Percentiles rank a stretch among this genome's conserved stretches.
These are phyloP conservation scores for Fagopyrum esculentum DNA, from an alignment of 148 eudicot genomes.

Conservation along the genomic window DNA sequence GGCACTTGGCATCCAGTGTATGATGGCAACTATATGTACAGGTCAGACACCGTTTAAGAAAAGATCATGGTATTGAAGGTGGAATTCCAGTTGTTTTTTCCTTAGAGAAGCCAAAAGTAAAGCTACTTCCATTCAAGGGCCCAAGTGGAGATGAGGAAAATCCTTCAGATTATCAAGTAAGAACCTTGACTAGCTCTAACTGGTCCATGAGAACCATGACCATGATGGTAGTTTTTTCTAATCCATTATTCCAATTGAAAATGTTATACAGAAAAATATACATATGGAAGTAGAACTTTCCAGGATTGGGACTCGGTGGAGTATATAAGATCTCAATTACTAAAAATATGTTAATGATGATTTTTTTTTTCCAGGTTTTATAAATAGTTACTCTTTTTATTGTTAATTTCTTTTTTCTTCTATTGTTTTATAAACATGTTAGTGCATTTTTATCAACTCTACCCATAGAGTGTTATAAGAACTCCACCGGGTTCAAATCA, in stretches of 20 bases:
- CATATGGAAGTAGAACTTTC: too few relatives aligned
- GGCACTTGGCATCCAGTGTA: background rate
- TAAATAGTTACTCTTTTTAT: too few relatives aligned
- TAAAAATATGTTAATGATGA: too few relatives aligned
- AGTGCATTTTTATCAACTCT: too few relatives aligned
- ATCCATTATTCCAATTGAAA: background rate
- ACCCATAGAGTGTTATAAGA: too few relatives aligned
- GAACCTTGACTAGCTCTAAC: slow-evolving; percentile 13
- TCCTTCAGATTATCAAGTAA: slow-evolving; percentile 95
- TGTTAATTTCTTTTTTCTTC: too few relatives aligned
- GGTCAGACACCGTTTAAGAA: slow-evolving; percentile 85
- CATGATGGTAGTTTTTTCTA: background rate
- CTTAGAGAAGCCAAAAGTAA: slow-evolving; percentile 91
- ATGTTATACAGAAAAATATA: background rate
- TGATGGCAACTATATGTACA: slow-evolving; percentile 22
- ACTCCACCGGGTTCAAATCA: too few relatives aligned
- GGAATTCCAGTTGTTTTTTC: slow-evolving; percentile 98
- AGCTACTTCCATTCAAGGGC: slow-evolving; percentile 91
- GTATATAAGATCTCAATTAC: too few relatives aligned
- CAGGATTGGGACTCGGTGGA: too few relatives aligned
- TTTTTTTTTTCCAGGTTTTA: too few relatives aligned
- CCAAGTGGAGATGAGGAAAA: slow-evolving; percentile 84
- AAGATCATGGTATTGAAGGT: slow-evolving; percentile 92
- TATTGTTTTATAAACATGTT: too few relatives aligned
- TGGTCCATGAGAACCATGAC: background rate